Evolutionary conservation across 2,329 filamentous ascomycete species (phyloP).

Genomic region (Epicoccum sorghinum): DNA sequence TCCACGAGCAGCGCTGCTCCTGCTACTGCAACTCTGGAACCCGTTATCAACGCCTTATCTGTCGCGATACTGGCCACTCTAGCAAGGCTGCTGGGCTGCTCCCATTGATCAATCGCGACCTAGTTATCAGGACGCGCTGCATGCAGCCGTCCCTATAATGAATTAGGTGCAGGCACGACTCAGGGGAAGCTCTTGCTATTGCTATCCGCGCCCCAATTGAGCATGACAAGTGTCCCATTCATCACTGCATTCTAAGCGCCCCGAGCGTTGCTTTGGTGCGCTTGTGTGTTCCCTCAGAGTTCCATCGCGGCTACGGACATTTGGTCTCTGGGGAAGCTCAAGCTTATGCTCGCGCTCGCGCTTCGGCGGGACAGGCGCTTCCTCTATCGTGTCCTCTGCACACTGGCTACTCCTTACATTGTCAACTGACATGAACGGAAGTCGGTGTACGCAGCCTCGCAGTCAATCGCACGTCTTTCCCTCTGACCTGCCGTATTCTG

Average conservation of each 20-base stretch:
- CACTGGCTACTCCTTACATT: conserved; percentile 24
- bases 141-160: conserved; percentile 1
- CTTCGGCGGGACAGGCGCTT: conserved; percentile 14
- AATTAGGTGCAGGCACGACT: conserved; percentile 18
- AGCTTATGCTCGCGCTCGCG: background rate
- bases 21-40: conserved; percentile 16
- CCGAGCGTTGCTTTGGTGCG: conserved; percentile 22
- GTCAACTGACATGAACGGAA: conserved; percentile 37
- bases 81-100: conserved; percentile 3
- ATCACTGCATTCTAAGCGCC: conserved; percentile 25
- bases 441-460: conserved; percentile 35
- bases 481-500: conserved; percentile 21
- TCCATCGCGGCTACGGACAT: conserved; percentile 25
- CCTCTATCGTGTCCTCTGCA: conserved; percentile 31
- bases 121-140: conserved; percentile 15
- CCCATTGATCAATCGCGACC: conserved; percentile 1
- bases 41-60: conserved; percentile 33
- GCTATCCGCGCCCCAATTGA: conserved; percentile 28
- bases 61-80: conserved; percentile 31
- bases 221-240: conserved; percentile 39
- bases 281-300: conserved; percentile 26
- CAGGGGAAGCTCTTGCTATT: conserved; percentile 30
- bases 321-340: conserved; percentile 36
- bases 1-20: conserved; percentile 4
- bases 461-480: conserved; percentile 20